Evolutionary conservation across 1,284 basidiomycete genomes (phyloP).

Genomic region (Irpex sp.): DNA sequence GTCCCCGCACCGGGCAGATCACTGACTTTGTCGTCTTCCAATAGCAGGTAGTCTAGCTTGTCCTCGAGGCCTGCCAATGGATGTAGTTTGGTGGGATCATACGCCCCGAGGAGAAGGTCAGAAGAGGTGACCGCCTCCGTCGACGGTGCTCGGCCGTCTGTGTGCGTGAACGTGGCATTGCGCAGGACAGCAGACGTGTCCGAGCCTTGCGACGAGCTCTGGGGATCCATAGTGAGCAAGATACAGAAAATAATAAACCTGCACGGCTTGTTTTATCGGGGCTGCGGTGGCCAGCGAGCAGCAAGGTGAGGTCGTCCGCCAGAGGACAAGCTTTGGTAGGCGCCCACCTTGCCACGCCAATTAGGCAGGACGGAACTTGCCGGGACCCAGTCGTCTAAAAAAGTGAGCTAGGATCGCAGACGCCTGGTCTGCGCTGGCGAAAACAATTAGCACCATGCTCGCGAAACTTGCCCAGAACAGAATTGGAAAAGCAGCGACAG

Average conservation of each 20-base stretch:
- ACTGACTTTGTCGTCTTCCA: slow-evolving; percentile 92
- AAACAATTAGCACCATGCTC: neutral
- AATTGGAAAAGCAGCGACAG: neutral
- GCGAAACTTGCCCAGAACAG: neutral
- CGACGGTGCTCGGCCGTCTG: slow-evolving; percentile 38
- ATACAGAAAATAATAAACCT: neutral
- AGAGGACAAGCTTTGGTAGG: slow-evolving; percentile 8
- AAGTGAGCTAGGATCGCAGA: neutral
- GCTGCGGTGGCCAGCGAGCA: slow-evolving; percentile 10
- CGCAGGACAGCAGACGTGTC: slow-evolving; percentile 49
- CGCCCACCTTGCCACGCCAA: neutral
- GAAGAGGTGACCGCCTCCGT: slow-evolving; percentile 58
- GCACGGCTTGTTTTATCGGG: slow-evolving; percentile 10
- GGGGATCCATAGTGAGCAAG: slow-evolving; percentile 12
- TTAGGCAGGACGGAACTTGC: neutral
- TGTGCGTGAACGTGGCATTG: slow-evolving; percentile 51
- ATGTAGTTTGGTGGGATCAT: slow-evolving; percentile 88
- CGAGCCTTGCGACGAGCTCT: slow-evolving; percentile 31
- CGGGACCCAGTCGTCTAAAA: neutral
- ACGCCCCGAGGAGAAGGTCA: slow-evolving; percentile 79
- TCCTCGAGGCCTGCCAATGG: slow-evolving; percentile 86
- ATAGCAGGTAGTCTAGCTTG: slow-evolving; percentile 87
- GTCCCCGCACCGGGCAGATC: slow-evolving; percentile 83
- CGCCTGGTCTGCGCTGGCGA: neutral
- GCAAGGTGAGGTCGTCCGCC: neutral